A percentile compares a stretch with the other conserved stretches of the same genome.
These are phyloP conservation scores for Thalassiosira profunda DNA, from an alignment of 108 stramenopile genomes.

Conservation along the genomic window DNA sequence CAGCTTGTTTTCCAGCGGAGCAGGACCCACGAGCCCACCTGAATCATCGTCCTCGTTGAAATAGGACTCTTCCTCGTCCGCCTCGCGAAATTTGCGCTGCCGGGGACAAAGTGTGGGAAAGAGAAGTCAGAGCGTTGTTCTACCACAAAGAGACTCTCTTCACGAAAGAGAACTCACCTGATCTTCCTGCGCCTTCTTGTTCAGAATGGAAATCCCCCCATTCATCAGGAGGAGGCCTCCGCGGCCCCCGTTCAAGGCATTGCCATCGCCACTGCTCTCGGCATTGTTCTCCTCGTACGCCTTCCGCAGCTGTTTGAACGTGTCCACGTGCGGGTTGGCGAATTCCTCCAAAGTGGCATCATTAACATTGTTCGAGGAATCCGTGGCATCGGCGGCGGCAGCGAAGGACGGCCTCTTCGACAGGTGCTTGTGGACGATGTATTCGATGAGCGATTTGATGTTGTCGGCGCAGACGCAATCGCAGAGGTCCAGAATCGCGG, in stretches of 20 bases:
- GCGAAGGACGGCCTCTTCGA: conserved; percentile 28
- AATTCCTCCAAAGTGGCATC: conserved; percentile 72
- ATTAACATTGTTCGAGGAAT: conserved; percentile 20
- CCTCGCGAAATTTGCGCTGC: conserved; percentile 79
- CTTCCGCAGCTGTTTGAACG: conserved; percentile 72
- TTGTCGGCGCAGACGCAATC: conserved; percentile 85
- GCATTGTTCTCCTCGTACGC: conserved; percentile 61
- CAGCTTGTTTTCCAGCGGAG: neutral
- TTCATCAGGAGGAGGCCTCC: conserved; percentile 5
- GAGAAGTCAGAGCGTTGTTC: conserved; percentile 17
- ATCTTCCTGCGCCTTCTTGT: conserved; percentile 74
- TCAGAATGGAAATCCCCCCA: conserved; percentile 29
- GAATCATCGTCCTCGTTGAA: conserved; percentile 78
- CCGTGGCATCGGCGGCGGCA: neutral
- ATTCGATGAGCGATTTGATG: conserved; percentile 85
- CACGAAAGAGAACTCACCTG: conserved; percentile 47
- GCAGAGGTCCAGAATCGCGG: conserved; percentile 87
- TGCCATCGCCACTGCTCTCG: neutral
- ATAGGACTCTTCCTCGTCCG: conserved; percentile 84
- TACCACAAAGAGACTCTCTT: conserved; percentile 15
- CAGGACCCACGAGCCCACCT: conserved; percentile 5
- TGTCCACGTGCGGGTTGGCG: conserved; percentile 80
- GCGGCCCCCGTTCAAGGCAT: conserved; percentile 3
- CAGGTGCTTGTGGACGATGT: conserved; percentile 81
- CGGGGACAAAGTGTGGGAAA: neutral